These are phyloP conservation scores for Klebsormidium nitens DNA, from an alignment of 139 green algal genomes.

Conservation along the genomic window DNA sequence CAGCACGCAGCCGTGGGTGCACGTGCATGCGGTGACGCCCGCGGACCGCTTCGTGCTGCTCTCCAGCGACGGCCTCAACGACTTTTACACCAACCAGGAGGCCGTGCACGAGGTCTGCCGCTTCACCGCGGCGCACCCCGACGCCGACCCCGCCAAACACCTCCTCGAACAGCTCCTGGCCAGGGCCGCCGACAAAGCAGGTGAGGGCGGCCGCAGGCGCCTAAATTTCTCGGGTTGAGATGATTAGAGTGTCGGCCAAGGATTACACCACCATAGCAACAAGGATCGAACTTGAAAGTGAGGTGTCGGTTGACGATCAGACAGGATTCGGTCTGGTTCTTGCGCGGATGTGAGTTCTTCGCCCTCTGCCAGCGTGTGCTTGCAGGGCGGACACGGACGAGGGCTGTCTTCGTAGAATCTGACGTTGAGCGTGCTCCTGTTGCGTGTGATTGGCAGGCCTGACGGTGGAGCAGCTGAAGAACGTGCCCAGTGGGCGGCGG, in stretches of 20 bases:
- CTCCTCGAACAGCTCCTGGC: constrained; percentile 31
- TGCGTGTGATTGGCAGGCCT: constrained; percentile 8
- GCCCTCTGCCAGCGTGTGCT: not conserved
- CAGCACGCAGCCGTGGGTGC: constrained; percentile 7
- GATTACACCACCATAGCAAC: too few species aligned
- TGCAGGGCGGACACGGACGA: too few species aligned
- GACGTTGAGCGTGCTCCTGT: too few species aligned
- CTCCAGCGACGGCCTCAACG: constrained; percentile 76
- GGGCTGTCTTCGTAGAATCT: too few species aligned
- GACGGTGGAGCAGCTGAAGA: constrained; percentile 28
- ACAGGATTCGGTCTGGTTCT: too few species aligned
- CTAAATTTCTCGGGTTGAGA: too few species aligned
- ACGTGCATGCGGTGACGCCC: not conserved
- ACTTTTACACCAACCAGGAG: constrained; percentile 71
- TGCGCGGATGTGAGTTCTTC: too few species aligned
- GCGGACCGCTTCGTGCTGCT: constrained; percentile 46
- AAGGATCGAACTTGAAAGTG: too few species aligned
- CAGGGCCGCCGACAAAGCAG: constrained; percentile 18
- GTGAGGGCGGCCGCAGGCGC: not conserved
- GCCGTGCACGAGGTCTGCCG: constrained; percentile 56
- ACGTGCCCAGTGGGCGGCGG: constrained; percentile 13
- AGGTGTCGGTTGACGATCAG: too few species aligned
- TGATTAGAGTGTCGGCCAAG: too few species aligned
- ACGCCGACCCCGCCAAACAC: constrained; percentile 27
- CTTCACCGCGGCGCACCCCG: constrained; percentile 17